phyloP scores from a whole-genome alignment of 768 basidiomycete genomes.

The Podaxis sp. region DNA sequence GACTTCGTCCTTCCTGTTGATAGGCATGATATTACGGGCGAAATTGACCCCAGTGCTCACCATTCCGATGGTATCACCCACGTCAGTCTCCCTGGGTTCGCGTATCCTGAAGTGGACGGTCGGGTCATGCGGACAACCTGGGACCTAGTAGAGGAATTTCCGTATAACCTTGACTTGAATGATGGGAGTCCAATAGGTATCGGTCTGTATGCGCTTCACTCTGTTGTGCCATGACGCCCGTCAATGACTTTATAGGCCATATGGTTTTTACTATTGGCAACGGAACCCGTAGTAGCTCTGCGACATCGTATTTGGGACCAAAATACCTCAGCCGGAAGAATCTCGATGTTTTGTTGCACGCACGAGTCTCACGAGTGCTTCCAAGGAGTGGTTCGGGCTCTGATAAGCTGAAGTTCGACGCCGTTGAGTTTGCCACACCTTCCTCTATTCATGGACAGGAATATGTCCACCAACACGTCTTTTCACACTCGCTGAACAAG shows the following conservation, averaged over 20 bases:
- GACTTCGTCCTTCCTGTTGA: conserved; percentile 32
- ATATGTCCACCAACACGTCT: neutral
- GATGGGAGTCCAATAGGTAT: conserved; percentile 26
- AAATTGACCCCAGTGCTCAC: conserved; percentile 35
- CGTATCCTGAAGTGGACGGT: conserved; percentile 25
- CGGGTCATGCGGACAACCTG: conserved; percentile 28
- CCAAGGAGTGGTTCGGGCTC: neutral
- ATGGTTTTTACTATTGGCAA: conserved; percentile 13
- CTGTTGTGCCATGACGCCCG: neutral
- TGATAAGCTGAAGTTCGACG: neutral
- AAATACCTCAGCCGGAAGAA: conserved; percentile 19
- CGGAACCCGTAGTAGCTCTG: conserved; percentile 20
- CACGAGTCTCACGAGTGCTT: neutral
- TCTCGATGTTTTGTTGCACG: conserved; percentile 19
- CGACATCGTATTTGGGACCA: conserved; percentile 21
- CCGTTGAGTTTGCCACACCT: neutral
- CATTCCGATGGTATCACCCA: conserved; percentile 28
- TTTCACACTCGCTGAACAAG: neutral
- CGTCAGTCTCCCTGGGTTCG: conserved; percentile 31
- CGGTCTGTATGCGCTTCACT: neutral
- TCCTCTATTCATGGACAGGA: neutral
- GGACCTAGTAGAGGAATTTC: conserved; percentile 25
- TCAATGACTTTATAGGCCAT: neutral
- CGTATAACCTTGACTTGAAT: conserved; percentile 28
- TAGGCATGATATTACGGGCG: conserved; percentile 31